phyloP scores from a whole-genome alignment of 345 rosid species.

The Excoecaria agallocha region DNA sequence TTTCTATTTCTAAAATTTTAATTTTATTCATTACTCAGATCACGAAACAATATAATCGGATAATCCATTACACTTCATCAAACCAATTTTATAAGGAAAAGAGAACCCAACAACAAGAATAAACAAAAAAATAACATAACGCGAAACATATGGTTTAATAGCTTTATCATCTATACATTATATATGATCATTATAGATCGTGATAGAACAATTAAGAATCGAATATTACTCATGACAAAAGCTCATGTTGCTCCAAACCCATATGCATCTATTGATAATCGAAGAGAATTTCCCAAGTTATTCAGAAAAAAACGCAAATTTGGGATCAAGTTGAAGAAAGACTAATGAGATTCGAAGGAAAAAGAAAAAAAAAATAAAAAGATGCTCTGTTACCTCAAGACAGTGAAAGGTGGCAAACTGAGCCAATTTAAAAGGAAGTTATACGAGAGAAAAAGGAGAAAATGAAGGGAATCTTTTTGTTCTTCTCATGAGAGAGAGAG shows the following conservation, averaged over 20 bases:
- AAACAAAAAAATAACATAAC: background rate
- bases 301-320: conserved; percentile 24
- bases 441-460: conserved; percentile 16
- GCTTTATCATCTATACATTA: conserved; percentile 30
- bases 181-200: conserved; percentile 50
- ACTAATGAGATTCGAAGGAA: background rate
- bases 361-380: too few species aligned
- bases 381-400: background rate
- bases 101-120: conserved; percentile 14
- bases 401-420: conserved; percentile 8
- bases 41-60: conserved; percentile 24
- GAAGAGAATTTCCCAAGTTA: conserved; percentile 26
- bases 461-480: background rate
- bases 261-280: conserved; percentile 44
- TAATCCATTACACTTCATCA: conserved; percentile 19
- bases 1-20: too few species aligned
- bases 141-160: conserved; percentile 22
- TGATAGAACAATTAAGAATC: conserved; percentile 23
- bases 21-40: conserved; percentile 34
- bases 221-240: conserved; percentile 40
- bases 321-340: conserved; percentile 19
- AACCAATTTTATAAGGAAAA: background rate
- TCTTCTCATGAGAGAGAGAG: background rate
- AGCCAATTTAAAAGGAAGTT: conserved; percentile 18
- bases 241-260: conserved; percentile 42